These are phyloP conservation scores for Podospora comata DNA, from an alignment of 495 filamentous ascomycete genomes.

Conservation along the genomic window DNA sequence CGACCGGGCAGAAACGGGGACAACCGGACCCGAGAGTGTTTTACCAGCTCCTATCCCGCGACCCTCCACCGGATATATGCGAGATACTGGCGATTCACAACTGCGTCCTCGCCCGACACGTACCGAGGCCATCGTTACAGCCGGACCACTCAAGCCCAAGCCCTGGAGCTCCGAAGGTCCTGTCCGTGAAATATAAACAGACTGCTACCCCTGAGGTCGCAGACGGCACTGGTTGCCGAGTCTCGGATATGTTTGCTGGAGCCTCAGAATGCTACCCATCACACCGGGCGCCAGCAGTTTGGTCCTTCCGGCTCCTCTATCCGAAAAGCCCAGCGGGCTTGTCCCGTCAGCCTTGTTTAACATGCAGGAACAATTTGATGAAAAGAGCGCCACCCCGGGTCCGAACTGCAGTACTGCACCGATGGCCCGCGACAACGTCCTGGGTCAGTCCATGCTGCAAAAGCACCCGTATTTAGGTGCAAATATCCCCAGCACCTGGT, in stretches of 20 bases:
- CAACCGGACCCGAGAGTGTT: background rate
- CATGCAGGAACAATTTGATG: conserved; percentile 28
- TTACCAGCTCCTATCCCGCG: background rate
- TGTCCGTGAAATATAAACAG: background rate
- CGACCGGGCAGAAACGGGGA: background rate
- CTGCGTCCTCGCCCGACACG: background rate
- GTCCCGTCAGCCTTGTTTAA: conserved; percentile 7
- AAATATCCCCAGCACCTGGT: conserved; percentile 7
- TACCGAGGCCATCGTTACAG: background rate
- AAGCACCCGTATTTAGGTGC: background rate
- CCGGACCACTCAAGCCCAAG: background rate
- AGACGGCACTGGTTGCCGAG: conserved; percentile 5
- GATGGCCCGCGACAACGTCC: conserved; percentile 7
- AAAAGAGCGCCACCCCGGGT: conserved; percentile 27
- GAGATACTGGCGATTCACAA: background rate
- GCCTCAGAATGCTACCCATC: background rate
- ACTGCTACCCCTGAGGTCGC: conserved; percentile 4
- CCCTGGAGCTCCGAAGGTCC: conserved; percentile 10
- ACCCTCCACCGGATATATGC: conserved; percentile 2
- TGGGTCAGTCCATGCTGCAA: background rate
- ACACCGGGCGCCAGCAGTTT: conserved; percentile 12
- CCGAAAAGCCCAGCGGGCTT: background rate
- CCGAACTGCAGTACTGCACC: conserved; percentile 13
- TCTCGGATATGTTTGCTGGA: background rate
- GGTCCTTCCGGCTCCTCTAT: conserved; percentile 9